These are phyloP conservation scores for Brassica balearica DNA, from an alignment of 441 rosid species.

Conservation along the genomic window DNA sequence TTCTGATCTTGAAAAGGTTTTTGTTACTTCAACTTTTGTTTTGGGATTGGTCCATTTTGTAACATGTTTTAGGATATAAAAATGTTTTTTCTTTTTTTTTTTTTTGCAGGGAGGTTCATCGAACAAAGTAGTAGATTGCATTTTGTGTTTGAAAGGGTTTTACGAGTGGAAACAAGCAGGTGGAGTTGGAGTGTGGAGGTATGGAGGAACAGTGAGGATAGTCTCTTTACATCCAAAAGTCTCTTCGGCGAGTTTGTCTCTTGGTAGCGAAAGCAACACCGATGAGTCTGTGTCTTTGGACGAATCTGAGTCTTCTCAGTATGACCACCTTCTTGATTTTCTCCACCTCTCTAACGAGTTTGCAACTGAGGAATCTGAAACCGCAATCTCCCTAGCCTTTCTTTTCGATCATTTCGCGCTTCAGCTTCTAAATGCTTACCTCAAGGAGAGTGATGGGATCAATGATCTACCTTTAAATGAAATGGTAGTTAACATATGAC, in stretches of 20 bases:
- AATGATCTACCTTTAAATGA: slow-evolving; percentile 86
- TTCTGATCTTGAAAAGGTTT: slow-evolving; percentile 91
- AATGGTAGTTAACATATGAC: slow-evolving; percentile 79
- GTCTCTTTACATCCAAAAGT: slow-evolving; percentile 68
- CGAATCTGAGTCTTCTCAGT: slow-evolving; percentile 88
- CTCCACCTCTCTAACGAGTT: slow-evolving; percentile 87
- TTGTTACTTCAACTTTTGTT: not conserved
- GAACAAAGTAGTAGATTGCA: slow-evolving; percentile 96
- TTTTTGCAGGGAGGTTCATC: slow-evolving; percentile 86
- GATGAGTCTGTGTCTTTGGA: slow-evolving; percentile 88
- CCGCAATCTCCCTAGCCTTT: slow-evolving; percentile 72
- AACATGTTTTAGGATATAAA: not conserved
- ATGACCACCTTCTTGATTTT: slow-evolving; percentile 82
- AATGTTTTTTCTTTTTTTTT: not conserved
- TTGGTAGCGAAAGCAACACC: slow-evolving; percentile 77
- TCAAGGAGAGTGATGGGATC: slow-evolving; percentile 67
- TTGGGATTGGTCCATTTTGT: not conserved
- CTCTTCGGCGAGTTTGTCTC: slow-evolving; percentile 56
- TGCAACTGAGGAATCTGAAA: slow-evolving; percentile 76
- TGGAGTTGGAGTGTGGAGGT: slow-evolving; percentile 94
- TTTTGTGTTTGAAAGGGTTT: slow-evolving; percentile 92
- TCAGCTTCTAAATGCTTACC: slow-evolving; percentile 81
- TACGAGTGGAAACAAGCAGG: slow-evolving; percentile 96
- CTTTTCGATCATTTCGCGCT: slow-evolving; percentile 88
- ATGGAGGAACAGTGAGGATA: slow-evolving; percentile 95